Percentiles rank a stretch among this genome's conserved stretches.
phyloP scores from a whole-genome alignment of 306 rosid species.

The Crotalaria pallida region DNA sequence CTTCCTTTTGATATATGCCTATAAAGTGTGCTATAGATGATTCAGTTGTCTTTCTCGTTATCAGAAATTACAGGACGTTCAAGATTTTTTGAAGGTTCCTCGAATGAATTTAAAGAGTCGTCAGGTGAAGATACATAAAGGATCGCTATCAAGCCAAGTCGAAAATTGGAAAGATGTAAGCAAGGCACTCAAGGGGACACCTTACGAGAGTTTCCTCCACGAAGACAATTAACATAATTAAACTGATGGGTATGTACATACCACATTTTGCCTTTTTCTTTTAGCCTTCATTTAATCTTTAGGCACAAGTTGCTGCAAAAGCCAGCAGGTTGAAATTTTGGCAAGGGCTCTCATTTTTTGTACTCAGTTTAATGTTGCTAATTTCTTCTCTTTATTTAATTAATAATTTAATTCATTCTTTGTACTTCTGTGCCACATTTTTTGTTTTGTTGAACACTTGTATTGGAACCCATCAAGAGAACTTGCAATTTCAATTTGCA shows the following conservation, averaged over 20 bases:
- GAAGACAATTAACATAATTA: slow-evolving; percentile 55
- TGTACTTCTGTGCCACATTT: slow-evolving; percentile 11
- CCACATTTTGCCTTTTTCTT: slow-evolving; percentile 18
- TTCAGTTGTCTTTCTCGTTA: slow-evolving; percentile 11
- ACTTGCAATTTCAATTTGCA: slow-evolving; percentile 21
- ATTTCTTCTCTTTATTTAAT: slow-evolving; percentile 17
- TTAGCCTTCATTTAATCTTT: slow-evolving; percentile 15
- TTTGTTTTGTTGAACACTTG: slow-evolving; percentile 14
- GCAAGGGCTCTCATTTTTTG: slow-evolving; percentile 22
- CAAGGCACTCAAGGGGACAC: slow-evolving; percentile 62
- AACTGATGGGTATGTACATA: slow-evolving; percentile 44
- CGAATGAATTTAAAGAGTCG: slow-evolving; percentile 61
- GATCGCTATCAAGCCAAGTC: slow-evolving; percentile 56
- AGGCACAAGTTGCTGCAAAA: slow-evolving; percentile 11
- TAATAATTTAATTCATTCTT: slow-evolving; percentile 64
- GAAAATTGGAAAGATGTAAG: slow-evolving; percentile 62
- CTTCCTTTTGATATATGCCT: background rate
- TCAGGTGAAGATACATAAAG: slow-evolving; percentile 94
- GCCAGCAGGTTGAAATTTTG: slow-evolving; percentile 52
- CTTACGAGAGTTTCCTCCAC: slow-evolving; percentile 49
- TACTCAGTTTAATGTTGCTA: slow-evolving; percentile 8
- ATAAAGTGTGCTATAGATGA: background rate
- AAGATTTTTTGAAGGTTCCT: slow-evolving; percentile 84
- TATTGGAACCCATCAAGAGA: slow-evolving; percentile 29
- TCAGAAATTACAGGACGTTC: slow-evolving; percentile 77